phyloP scores from a whole-genome alignment of 2,329 filamentous ascomycete species.

The Immersiporthe knoxdaviesiana region DNA sequence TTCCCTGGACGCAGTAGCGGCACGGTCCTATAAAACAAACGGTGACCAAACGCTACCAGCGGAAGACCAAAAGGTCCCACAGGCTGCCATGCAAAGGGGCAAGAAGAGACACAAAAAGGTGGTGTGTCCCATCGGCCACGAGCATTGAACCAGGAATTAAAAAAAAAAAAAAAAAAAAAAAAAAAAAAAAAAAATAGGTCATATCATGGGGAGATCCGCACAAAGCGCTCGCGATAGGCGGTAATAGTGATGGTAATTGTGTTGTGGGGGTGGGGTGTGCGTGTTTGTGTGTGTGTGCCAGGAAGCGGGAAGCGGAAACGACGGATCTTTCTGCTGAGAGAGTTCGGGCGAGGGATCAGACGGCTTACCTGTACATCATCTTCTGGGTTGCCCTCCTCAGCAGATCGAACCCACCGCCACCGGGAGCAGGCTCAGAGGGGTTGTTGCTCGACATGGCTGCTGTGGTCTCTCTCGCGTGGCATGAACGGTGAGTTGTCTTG shows the following conservation, averaged over 20 bases:
- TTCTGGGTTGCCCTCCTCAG: conserved; percentile 64
- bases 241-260: not conserved
- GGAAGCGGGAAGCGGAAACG: not conserved
- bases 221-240: not conserved
- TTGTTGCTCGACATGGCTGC: conserved; percentile 54
- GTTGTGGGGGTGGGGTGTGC: not conserved
- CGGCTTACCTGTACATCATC: conserved; percentile 63
- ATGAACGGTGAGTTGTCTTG: not conserved
- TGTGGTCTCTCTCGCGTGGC: not conserved
- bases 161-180: no score
- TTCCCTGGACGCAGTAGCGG: not conserved
- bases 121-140: not conserved
- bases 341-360: not conserved
- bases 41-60: not conserved
- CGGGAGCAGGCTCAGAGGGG: conserved; percentile 39
- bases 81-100: conserved; percentile 5
- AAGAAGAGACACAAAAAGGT: not conserved
- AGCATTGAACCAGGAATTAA: not conserved
- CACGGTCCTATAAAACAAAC: not conserved
- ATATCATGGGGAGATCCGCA: not conserved
- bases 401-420: conserved; percentile 58
- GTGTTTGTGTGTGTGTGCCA: not conserved
- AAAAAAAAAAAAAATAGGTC: not conserved
- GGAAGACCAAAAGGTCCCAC: not conserved
- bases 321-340: not conserved